Evolutionary conservation across 345 rosid genomes (phyloP), one percentile per base, ranked within the genome.

Genomic region (Populus tremula): DNA sequence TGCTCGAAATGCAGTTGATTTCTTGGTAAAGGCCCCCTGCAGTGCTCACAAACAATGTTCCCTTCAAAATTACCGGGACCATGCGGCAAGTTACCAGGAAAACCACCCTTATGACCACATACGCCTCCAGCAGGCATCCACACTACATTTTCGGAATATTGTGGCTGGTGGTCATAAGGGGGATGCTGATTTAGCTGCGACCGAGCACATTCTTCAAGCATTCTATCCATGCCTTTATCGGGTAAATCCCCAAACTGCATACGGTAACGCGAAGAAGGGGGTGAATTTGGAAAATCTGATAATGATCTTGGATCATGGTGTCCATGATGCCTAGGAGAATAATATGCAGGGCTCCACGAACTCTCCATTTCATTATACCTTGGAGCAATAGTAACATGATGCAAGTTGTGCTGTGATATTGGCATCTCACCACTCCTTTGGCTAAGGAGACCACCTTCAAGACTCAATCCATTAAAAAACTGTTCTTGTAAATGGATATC

Each of bases 321-420:
- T 7, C 91, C 97, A 84, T 91, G 91, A 62, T 89, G 96, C 88
- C 92, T 84, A 49, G 99, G 98, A 84, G 98, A 96, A 85, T 81
- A 89, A 81, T 85, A 92, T 77, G 90, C 91, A 43, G 92, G 88
- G 82, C 91, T 88, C 96, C 93, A 87, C 25, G 94, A 50, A 69
- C 89, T 91, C 67, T 96, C 98, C 76, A 86, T 82, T 71, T 93
- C 98, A 86, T 84, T 89, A 73, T 85, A 92, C 85, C 97, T 90
- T 78, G 84, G 91, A 54, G 96, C 90, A 79, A 87, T 72, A 7
- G 81, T 79, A 64, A 87, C 86, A 45, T 84, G 92, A 80, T 74
- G 91, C 85, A 88, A 70, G 74, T 87, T 91, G 76, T 83, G 87
- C 45, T 87, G 99, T 6, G 86, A 86, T 62, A 86, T 69, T 12